These are phyloP conservation scores for Phytophthora macrochlamydospora DNA, from an alignment of 352 stramenopile genomes.

Conservation along the genomic window DNA sequence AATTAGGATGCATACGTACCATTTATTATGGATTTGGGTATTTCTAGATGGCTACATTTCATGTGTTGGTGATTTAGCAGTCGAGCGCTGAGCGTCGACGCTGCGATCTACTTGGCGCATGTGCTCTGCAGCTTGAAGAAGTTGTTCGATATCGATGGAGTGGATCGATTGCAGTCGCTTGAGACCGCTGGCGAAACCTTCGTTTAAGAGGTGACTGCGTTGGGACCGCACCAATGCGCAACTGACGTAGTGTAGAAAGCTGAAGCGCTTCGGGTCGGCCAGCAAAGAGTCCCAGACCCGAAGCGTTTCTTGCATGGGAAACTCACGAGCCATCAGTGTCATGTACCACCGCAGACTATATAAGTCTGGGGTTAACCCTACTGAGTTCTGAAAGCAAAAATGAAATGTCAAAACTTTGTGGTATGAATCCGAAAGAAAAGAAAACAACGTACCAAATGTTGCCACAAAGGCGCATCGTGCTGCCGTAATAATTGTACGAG, in stretches of 20 bases:
- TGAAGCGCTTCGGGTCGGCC: slow-evolving; percentile 63
- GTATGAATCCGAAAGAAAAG: neutral
- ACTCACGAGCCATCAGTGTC: slow-evolving; percentile 64
- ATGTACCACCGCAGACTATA: slow-evolving; percentile 83
- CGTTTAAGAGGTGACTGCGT: slow-evolving; percentile 34
- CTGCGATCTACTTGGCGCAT: slow-evolving; percentile 59
- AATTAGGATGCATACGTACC: neutral
- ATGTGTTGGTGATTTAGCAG: neutral
- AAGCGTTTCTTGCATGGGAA: slow-evolving; percentile 59
- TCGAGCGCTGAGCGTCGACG: slow-evolving; percentile 19
- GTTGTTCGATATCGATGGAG: slow-evolving; percentile 28
- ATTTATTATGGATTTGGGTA: neutral
- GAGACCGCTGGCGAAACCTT: slow-evolving; percentile 49
- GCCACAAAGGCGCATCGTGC: slow-evolving; percentile 67
- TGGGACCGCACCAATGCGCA: slow-evolving; percentile 61
- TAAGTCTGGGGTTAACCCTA: slow-evolving; percentile 60
- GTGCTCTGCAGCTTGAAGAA: slow-evolving; percentile 45
- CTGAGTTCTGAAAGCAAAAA: slow-evolving; percentile 49
- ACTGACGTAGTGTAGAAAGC: slow-evolving; percentile 72
- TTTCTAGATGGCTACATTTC: neutral
- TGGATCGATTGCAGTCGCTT: slow-evolving; percentile 53
- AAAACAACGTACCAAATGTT: slow-evolving; percentile 54
- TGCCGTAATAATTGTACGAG: slow-evolving; percentile 56
- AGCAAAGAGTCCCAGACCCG: slow-evolving; percentile 70
- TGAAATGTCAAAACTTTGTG: neutral